phyloP scores from a whole-genome alignment of 257 asterid species.

The Capsicum rhomboideum region DNA sequence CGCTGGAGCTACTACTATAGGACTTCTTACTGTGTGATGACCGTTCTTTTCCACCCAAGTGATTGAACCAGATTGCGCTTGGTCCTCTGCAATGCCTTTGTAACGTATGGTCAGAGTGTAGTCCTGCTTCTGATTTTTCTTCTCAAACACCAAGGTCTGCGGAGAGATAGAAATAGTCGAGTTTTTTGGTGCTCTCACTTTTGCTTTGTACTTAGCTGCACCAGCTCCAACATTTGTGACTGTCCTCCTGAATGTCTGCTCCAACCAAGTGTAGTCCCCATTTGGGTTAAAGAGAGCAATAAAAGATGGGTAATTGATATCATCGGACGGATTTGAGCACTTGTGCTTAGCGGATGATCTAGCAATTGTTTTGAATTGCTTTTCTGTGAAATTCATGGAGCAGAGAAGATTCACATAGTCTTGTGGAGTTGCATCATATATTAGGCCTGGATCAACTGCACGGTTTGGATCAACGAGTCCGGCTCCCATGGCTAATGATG shows the following conservation, averaged over 20 bases:
- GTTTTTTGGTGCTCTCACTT: not conserved
- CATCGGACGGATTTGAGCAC: conserved; percentile 2
- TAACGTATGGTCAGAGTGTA: not conserved
- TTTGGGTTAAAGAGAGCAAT: not conserved
- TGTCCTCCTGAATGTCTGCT: not conserved
- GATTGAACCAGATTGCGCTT: conserved; percentile 4
- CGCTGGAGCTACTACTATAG: not conserved
- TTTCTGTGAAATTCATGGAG: conserved; percentile 7
- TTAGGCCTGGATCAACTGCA: conserved; percentile 17
- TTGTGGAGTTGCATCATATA: conserved; percentile 11
- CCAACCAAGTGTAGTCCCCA: not conserved
- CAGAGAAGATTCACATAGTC: conserved; percentile 17
- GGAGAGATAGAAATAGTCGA: conserved; percentile 3
- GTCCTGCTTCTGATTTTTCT: conserved; percentile 1
- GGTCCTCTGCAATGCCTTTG: not conserved
- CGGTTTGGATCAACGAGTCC: conserved; percentile 12
- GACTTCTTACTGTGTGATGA: not conserved
- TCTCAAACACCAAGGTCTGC: not conserved
- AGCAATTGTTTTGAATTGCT: conserved; percentile 2
- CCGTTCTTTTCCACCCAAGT: not conserved
- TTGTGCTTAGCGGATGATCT: not conserved
- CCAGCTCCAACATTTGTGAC: conserved; percentile 15
- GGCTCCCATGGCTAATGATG: conserved; percentile 11
- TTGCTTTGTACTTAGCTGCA: not conserved
- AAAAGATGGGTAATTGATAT: conserved; percentile 16